Evolutionary conservation across 2,329 filamentous ascomycete genomes (phyloP), one percentile per base, ranked within the genome.

Genomic region (Cladophialophora exuberans): DNA sequence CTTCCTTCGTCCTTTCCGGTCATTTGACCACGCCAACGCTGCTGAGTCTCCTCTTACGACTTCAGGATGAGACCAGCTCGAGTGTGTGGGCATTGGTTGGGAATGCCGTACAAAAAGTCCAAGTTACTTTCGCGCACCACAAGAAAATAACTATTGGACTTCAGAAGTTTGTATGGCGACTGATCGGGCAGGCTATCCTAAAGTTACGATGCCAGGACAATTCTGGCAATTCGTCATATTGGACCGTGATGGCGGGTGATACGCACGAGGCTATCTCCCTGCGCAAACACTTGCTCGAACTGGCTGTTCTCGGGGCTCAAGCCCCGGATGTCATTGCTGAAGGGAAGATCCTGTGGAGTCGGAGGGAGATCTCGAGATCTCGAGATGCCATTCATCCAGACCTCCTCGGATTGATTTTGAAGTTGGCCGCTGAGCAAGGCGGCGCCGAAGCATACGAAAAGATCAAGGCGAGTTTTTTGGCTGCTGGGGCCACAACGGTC

Each of bases 71-170:
- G 74, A 81, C 81, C 1, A 90, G 93, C 70, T 92, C 91, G 66
- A 81, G 96, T 76, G 93, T 97, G 4, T 95, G 94, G 88, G 85
- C 84, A 54, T 90, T 96, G 69, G 85, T 96, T 26, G 79, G 94
- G 5, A 85, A 87, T 61, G 89, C 89, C 3, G 76, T 97, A 22
- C 82, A 77, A 52, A 86, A 85, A 51, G 82, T 97, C 57, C 90
- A 90, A 70, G 88, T 87, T n/a, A 84, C 95, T 49, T 97, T 97
- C 68, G 82, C 86, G 18, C 85, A 88, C 43, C 88, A 94, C 60
- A 82, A 87, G 52, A 75, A 82, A 46, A 83, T 94, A 59, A 84
- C 86, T 65, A 79, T 82, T 46, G 90, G 85, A 1, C 75, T 99
- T 59, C 86, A 89, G 70, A 85, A 85, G 48, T 96, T 96, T 69